phyloP scores from a whole-genome alignment of 2,329 filamentous ascomycete genomes.

The Fusarium praegraminearum region DNA sequence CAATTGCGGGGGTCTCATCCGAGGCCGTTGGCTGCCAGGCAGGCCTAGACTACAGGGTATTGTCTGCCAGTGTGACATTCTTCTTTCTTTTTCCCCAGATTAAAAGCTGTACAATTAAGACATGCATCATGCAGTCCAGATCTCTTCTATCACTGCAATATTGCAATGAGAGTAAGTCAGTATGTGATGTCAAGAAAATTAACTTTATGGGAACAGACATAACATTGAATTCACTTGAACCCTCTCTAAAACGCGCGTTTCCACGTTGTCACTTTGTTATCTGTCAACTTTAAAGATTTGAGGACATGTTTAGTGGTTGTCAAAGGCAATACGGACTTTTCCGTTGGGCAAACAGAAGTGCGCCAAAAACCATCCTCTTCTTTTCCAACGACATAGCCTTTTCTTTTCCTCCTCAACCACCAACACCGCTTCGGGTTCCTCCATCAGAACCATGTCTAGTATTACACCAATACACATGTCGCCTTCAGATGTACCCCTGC shows the following conservation, averaged over 20 bases:
- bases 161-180: background rate
- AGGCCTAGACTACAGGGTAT: constrained; percentile 21
- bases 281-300: too few species aligned
- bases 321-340: too few species aligned
- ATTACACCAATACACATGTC: too few species aligned
- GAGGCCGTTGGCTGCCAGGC: background rate
- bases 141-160: background rate
- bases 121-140: background rate
- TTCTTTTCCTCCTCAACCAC: background rate
- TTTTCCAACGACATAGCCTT: background rate
- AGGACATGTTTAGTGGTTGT: too few species aligned
- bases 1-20: constrained; percentile 29
- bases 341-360: background rate
- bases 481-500: too few species aligned
- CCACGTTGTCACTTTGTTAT: background rate
- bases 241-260: background rate
- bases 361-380: fast-evolving
- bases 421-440: too few species aligned
- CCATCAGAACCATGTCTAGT: too few species aligned
- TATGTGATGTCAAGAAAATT: background rate
- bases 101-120: background rate
- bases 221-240: background rate
- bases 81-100: background rate
- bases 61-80: background rate
- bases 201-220: background rate